Evolutionary conservation across 768 basidiomycete species (phyloP).

Genomic region (Russula sp.): DNA sequence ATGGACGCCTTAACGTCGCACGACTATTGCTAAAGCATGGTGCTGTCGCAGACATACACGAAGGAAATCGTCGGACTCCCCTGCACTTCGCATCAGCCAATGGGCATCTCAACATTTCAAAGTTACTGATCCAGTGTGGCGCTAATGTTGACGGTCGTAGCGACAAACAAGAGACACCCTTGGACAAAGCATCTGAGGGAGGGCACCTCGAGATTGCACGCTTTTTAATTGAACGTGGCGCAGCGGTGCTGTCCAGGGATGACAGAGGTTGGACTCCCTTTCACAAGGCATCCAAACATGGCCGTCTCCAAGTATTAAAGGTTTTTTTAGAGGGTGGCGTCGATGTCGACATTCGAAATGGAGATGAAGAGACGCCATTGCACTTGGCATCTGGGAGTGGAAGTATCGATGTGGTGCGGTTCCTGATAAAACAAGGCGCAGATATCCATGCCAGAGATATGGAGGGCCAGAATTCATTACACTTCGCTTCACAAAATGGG

Average conservation of each 20-base stretch:
- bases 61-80: neutral
- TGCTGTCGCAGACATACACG: neutral
- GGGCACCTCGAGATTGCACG: neutral
- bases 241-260: neutral
- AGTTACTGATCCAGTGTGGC: too few relatives aligned
- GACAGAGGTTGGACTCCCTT: neutral
- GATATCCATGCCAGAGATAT: neutral
- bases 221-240: neutral
- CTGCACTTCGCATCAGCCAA: neutral
- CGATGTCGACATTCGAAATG: neutral
- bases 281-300: neutral
- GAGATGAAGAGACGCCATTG: neutral
- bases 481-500: neutral
- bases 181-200: accelerated
- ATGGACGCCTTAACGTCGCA: neutral
- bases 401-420: neutral
- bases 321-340: neutral
- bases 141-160: neutral
- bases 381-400: neutral
- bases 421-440: neutral
- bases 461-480: neutral
- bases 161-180: neutral
- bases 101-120: neutral
- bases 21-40: neutral
- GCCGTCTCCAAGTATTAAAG: neutral